phyloP scores from a whole-genome alignment of 1,284 basidiomycete species.

The Leccinum griseonigrum region DNA sequence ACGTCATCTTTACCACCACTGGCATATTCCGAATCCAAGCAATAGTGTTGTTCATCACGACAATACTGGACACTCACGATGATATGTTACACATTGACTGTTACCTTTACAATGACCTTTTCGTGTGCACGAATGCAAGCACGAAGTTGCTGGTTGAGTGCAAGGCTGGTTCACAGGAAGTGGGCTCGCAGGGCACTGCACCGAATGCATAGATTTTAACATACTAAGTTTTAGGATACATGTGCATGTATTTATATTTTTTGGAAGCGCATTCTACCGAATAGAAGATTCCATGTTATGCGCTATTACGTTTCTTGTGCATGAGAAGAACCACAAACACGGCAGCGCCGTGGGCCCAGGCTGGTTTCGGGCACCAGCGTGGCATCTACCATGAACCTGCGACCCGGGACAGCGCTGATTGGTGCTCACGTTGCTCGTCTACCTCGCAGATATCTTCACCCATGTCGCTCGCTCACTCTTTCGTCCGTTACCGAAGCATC shows the following conservation, averaged over 20 bases:
- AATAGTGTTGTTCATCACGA: constrained; percentile 10
- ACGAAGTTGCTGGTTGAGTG: background rate
- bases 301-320: background rate
- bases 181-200: background rate
- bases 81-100: constrained; percentile 21
- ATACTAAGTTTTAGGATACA: background rate
- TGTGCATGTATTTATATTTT: background rate
- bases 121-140: constrained; percentile 2
- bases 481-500: constrained; percentile 59
- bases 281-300: background rate
- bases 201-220: background rate
- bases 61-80: constrained; percentile 1
- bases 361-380: background rate
- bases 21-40: constrained; percentile 28
- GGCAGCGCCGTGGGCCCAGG: background rate
- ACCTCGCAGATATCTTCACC: constrained; percentile 1
- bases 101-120: constrained; percentile 21
- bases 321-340: no score
- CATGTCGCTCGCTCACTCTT: constrained; percentile 30
- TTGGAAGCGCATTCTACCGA: background rate
- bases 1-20: constrained; percentile 30
- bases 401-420: background rate
- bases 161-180: background rate
- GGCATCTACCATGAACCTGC: constrained; percentile 9
- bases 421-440: background rate